Evolutionary conservation across 2,329 filamentous ascomycete species (phyloP).

Genomic region (Fusarium sp.): DNA sequence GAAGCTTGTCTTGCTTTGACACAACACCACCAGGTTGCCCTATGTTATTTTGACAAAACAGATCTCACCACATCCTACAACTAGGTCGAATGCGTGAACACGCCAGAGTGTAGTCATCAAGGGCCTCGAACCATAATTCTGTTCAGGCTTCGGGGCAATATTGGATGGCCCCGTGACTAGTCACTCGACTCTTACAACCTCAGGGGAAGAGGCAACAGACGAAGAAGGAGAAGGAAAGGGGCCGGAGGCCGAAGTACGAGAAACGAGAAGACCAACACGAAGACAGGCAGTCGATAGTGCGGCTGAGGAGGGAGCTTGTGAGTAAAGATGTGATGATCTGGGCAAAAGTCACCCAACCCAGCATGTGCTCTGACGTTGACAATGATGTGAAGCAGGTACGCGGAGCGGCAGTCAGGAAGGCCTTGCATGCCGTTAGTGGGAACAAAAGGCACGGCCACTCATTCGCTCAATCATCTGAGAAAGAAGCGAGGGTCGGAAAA

Average conservation of each 20-base stretch:
- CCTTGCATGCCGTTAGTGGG: conserved; percentile 22
- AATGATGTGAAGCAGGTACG: conserved; percentile 31
- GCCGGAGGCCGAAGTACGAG: conserved; percentile 30
- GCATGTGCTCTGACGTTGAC: conserved; percentile 39
- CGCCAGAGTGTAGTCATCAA: conserved; percentile 42
- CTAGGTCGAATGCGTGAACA: conserved; percentile 27
- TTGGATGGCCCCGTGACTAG: conserved; percentile 45
- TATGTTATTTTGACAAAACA: conserved; percentile 38
- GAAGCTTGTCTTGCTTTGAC: conserved; percentile 43
- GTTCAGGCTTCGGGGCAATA: conserved; percentile 40
- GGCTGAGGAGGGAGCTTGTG: conserved; percentile 29
- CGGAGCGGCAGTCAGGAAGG: conserved; percentile 27
- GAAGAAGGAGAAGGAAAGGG: conserved; percentile 28
- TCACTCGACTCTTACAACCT: conserved; percentile 39
- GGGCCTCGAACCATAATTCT: conserved; percentile 41
- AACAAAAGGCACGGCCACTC: conserved; percentile 26
- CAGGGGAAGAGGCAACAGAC: conserved; percentile 26
- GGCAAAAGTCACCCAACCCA: conserved; percentile 45
- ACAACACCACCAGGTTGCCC: conserved; percentile 31
- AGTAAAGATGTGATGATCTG: conserved; percentile 41
- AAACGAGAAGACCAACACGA: conserved; percentile 8
- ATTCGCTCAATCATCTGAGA: conserved; percentile 37
- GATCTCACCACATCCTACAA: conserved; percentile 34
- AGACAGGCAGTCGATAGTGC: conserved; percentile 25
- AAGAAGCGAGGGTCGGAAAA: conserved; percentile 29